Base-by-base conservation (phyloP, 805 yeast species). In the Metahyphopichia silvanorum region DNA sequence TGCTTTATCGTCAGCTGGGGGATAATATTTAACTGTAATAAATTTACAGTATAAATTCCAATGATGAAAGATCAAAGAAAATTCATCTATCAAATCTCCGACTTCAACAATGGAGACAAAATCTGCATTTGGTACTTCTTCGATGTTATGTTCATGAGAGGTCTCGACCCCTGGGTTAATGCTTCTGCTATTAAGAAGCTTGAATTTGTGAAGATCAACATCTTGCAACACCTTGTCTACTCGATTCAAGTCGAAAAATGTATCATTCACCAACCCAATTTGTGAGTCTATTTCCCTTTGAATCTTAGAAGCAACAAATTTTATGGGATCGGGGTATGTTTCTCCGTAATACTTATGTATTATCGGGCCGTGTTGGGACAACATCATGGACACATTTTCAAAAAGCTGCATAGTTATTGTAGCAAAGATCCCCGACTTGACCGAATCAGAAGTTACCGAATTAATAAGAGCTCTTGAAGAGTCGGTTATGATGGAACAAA, bases 241-340 rank as follows among this genome's bases (percentile, higher is more conserved):
- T 17, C 79, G 67, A 41, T 86, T 72, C 18, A 76, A 71, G 45
- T 89, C 97, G 63, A 80, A 75, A 49, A 86, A 86, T 0, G 93
- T 85, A 55, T 91, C 98, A 34, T 85, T 69, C 4, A 93, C 84
- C 27, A 93, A 66, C 5, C 95, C 94, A 16, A 91, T 82, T 51
- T 93, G 98, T n/a, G 89, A 69, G 51, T 93, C 98, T 19, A 93
- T 81, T 51, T 93, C 98, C 31, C 75, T 66, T 57, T 91, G 95
- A 20, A 93, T 81, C 31, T 76, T 75, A 13, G 74, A 76, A 44
- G 89, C 70, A 7, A 91, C 88, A 21, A 71, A 70, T 3, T 71
- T 60, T 68, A 89, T 79, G 11, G 80, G 79, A 7, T 60, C 41
- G 2, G 63, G 61, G 13, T 91, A 95, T 0, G 62, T 50, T 3